Evolutionary conservation across 2,329 filamentous ascomycete species (phyloP).

Genomic region (Teratosphaeria destructans): DNA sequence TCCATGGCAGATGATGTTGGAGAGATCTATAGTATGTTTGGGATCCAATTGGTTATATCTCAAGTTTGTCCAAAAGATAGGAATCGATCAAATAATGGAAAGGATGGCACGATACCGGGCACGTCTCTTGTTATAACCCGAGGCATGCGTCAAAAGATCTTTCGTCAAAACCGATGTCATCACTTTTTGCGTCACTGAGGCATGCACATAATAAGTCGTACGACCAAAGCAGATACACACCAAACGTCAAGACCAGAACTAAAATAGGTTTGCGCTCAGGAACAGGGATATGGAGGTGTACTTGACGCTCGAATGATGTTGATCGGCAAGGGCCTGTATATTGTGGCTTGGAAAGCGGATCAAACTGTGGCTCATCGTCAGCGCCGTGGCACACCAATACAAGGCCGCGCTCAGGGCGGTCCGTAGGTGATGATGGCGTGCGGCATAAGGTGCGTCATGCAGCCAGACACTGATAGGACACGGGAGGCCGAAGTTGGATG

Average conservation of each 20-base stretch:
- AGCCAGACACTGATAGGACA: background rate
- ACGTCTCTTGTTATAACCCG: background rate
- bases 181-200: background rate
- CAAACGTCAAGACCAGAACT: background rate
- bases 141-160: background rate
- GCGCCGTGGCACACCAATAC: background rate
- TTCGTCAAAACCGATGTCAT: background rate
- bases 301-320: background rate
- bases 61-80: too few species aligned
- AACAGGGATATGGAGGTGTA: background rate
- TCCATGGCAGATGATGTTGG: conserved; percentile 1
- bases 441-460: background rate
- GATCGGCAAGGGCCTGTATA: background rate
- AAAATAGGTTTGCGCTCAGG: background rate
- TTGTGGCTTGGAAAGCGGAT: background rate
- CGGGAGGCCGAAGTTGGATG: background rate
- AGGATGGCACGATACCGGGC: background rate
- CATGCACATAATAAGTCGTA: background rate
- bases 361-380: background rate
- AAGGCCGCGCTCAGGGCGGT: background rate
- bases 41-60: too few species aligned
- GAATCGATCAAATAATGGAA: background rate
- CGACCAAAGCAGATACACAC: background rate
- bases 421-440: background rate
- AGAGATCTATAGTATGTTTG: background rate